Evolutionary conservation across 2,329 filamentous ascomycete genomes (phyloP).

Genomic region (Colletotrichum horii): DNA sequence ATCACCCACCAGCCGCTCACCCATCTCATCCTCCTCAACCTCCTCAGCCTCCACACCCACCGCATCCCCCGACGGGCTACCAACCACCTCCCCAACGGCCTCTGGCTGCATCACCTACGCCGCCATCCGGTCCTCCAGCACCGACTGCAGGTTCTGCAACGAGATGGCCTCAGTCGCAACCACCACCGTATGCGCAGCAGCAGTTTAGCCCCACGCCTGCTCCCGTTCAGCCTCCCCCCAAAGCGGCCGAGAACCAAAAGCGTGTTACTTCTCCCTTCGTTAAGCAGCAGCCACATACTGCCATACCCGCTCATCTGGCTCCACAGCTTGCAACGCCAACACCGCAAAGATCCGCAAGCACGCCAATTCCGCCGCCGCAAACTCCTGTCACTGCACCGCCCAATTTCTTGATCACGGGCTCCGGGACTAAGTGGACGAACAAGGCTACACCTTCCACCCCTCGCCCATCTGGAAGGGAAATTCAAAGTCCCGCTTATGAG

Average conservation of each 20-base stretch:
- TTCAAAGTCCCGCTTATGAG: conserved; percentile 60
- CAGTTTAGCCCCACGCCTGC: conserved; percentile 26
- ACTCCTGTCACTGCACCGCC: conserved; percentile 34
- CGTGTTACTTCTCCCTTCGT: conserved; percentile 33
- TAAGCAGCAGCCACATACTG: conserved; percentile 37
- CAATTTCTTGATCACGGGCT: conserved; percentile 35
- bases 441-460: conserved; percentile 65
- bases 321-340: conserved; percentile 38
- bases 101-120: conserved; percentile 19
- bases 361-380: conserved; percentile 33
- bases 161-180: conserved; percentile 36
- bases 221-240: conserved; percentile 23
- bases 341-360: conserved; percentile 34
- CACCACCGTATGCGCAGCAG: conserved; percentile 29
- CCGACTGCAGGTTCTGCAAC: conserved; percentile 31
- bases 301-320: conserved; percentile 46
- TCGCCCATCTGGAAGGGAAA: conserved; percentile 37
- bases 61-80: conserved; percentile 25
- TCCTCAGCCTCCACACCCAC: conserved; percentile 35
- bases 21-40: conserved; percentile 22
- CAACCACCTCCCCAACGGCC: conserved; percentile 5
- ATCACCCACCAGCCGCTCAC: background rate
- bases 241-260: conserved; percentile 30
- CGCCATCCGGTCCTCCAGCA: conserved; percentile 4
- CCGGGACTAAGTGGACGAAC: conserved; percentile 65